Base-by-base conservation (phyloP, 192 early-diverging fungal genomes). In the Phlyctochytrium planicorne region DNA sequence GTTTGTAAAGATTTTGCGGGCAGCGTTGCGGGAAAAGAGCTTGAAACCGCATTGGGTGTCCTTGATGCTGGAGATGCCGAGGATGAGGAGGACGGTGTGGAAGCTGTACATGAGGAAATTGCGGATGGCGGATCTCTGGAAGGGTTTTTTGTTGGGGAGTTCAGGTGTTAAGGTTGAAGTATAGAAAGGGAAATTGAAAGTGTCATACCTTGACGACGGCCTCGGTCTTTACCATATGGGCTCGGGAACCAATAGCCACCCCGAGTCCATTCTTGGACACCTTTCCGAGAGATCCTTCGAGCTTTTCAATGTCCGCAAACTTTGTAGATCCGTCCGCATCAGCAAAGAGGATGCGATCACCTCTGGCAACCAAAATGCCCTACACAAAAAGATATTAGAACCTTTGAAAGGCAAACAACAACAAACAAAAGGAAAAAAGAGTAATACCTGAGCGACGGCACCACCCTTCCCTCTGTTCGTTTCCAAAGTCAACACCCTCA, bases 41-140 rank as follows among this genome's bases (percentile, higher is more conserved):
- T 98, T 98, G 85, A 98, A 98, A 2, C 96, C 96, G 74, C 96
- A 98, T 73, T 98, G 96, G 12, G 96, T 98, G 71, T 98, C 96
- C 30, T 89, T 87, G 69, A 98, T 91, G 1, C 84, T 84, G 24
- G 89, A 81, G 62, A 96, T 92, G 1, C 94, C 96, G 59, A 98
- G 77, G 12, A 96, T 67, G 60, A 89, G 89, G 50, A 98, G 87
- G 69, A 94, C 76, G 34, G 89, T 87, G 79, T 98, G 96, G 80
- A 98, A 98, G 2, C 90, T 90, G 77, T 89, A 85, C 91, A 97
- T 96, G 64, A 98, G 82, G 59, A 98, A 88, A 67, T 95, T 95
- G 59, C 96, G 88, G 25, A 98, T 79, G 52, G 90, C 90, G 34
- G 94, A 93, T 17, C 96, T 88, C 91, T 98, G 81, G 14, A 30